Conservation (phyloP, 495 filamentous ascomycete genomes). For the Evernia prunastri region DNA sequence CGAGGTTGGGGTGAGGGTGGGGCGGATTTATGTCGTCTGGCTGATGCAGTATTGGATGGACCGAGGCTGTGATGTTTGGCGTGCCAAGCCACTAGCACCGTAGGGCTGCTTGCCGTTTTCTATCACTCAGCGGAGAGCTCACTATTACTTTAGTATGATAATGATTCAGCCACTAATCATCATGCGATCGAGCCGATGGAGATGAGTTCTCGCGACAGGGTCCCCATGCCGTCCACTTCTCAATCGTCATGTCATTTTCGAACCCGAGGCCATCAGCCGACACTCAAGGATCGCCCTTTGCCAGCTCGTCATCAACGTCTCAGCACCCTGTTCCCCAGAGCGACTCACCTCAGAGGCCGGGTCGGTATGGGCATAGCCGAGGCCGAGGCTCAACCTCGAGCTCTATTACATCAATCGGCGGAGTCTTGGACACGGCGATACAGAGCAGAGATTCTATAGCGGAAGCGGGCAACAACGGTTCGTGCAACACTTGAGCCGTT, state of each 20-base stretch:
- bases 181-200: slow-evolving; percentile 9
- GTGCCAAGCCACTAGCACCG: no score
- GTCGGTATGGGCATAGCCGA: slow-evolving; percentile 41
- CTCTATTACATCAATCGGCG: slow-evolving; percentile 75
- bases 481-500: slow-evolving; percentile 12
- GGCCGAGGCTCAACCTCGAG: slow-evolving; percentile 80
- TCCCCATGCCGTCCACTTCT: slow-evolving; percentile 17
- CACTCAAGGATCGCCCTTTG: slow-evolving; percentile 50
- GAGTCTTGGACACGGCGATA: slow-evolving; percentile 59
- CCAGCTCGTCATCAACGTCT: slow-evolving; percentile 44
- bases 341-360: slow-evolving; percentile 40
- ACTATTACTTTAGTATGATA: background rate
- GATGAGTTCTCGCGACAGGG: slow-evolving; percentile 11
- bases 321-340: slow-evolving; percentile 54
- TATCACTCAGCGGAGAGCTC: background rate
- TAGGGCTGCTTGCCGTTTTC: no score
- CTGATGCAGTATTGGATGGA: no score
- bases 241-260: slow-evolving; percentile 56
- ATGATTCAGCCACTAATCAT: background rate
- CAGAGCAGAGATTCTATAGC: slow-evolving; percentile 55
- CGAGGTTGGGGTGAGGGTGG: no score
- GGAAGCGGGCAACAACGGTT: slow-evolving; percentile 78
- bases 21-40: no score
- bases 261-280: slow-evolving; percentile 65
- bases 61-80: no score